Evolutionary conservation across 768 basidiomycete genomes (phyloP).

Genomic region (Suillus sp.): DNA sequence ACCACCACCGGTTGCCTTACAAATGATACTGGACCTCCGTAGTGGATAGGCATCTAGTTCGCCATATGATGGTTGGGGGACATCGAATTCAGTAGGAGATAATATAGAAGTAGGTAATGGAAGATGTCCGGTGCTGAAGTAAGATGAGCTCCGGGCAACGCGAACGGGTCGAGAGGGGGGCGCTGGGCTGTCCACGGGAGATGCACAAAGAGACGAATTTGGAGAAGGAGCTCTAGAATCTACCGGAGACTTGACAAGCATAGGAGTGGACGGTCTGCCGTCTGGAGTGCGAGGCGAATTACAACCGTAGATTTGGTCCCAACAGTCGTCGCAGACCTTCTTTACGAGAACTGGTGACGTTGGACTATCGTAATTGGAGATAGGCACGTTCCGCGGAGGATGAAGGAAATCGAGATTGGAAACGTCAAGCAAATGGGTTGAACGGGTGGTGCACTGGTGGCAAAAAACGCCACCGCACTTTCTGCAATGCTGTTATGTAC

Average conservation of each 20-base stretch:
- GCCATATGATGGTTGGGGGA: slow-evolving; percentile 55
- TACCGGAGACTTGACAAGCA: slow-evolving; percentile 37
- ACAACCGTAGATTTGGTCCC: slow-evolving; percentile 68
- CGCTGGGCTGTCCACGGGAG: slow-evolving; percentile 31
- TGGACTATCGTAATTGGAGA: slow-evolving; percentile 59
- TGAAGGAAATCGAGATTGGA: slow-evolving; percentile 68
- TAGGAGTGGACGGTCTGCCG: slow-evolving; percentile 37
- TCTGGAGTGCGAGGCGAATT: slow-evolving; percentile 45
- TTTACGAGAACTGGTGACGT: slow-evolving; percentile 54
- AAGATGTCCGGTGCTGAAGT: slow-evolving; percentile 27
- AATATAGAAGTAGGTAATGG: slow-evolving; percentile 30
- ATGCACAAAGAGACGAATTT: slow-evolving; percentile 38
- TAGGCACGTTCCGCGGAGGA: slow-evolving; percentile 68
- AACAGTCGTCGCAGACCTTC: slow-evolving; percentile 81
- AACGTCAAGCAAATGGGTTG: slow-evolving; percentile 72
- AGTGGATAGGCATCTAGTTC: slow-evolving; percentile 78
- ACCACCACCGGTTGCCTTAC: slow-evolving; percentile 79
- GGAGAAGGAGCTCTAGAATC: slow-evolving; percentile 36
- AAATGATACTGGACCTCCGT: slow-evolving; percentile 62
- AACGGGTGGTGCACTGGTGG: slow-evolving; percentile 55
- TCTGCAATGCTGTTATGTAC: slow-evolving; percentile 65
- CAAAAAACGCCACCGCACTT: slow-evolving; percentile 85
- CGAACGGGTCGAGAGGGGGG: slow-evolving; percentile 22
- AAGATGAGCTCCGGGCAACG: slow-evolving; percentile 31
- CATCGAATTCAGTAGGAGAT: slow-evolving; percentile 28